Evolutionary conservation across 139 green algal species (phyloP).

Genomic region (Picochlorum sp.): DNA sequence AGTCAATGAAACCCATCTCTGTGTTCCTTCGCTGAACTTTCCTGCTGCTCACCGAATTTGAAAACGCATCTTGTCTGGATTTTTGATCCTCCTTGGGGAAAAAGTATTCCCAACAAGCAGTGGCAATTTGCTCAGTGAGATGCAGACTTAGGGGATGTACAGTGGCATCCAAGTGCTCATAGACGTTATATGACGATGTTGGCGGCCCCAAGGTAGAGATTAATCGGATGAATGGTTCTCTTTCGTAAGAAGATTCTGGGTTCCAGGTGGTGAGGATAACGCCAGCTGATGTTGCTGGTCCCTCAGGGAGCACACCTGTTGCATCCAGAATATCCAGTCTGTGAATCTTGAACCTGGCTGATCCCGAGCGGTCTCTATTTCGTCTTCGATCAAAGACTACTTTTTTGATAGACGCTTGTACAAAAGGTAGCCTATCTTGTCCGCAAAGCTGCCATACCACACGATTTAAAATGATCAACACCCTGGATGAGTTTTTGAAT

Average conservation of each 20-base stretch:
- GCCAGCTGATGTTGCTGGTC: constrained; percentile 29
- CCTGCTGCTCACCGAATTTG: neutral
- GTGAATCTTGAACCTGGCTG: constrained; percentile 41
- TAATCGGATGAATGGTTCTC: constrained; percentile 29
- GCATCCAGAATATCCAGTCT: constrained; percentile 31
- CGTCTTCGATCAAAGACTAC: constrained; percentile 28
- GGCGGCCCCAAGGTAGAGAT: constrained; percentile 35
- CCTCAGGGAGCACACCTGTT: constrained; percentile 16
- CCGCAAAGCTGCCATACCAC: constrained; percentile 42
- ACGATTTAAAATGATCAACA: constrained; percentile 33
- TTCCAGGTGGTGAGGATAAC: constrained; percentile 56
- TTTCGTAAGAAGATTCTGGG: constrained; percentile 40
- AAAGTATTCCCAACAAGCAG: constrained; percentile 49
- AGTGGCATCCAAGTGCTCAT: constrained; percentile 54
- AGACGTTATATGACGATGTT: constrained; percentile 39
- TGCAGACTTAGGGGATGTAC: constrained; percentile 53
- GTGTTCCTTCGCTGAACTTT: neutral
- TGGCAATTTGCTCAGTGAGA: constrained; percentile 41
- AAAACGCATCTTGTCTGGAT: constrained; percentile 26
- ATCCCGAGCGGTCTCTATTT: constrained; percentile 38
- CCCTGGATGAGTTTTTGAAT: constrained; percentile 23
- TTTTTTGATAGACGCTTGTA: constrained; percentile 21
- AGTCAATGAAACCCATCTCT: neutral
- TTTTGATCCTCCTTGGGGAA: constrained; percentile 37
- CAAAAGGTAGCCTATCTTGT: constrained; percentile 22